Base-by-base conservation (phyloP, 129 eudicot genomes). In the Saussurea involucrata region DNA sequence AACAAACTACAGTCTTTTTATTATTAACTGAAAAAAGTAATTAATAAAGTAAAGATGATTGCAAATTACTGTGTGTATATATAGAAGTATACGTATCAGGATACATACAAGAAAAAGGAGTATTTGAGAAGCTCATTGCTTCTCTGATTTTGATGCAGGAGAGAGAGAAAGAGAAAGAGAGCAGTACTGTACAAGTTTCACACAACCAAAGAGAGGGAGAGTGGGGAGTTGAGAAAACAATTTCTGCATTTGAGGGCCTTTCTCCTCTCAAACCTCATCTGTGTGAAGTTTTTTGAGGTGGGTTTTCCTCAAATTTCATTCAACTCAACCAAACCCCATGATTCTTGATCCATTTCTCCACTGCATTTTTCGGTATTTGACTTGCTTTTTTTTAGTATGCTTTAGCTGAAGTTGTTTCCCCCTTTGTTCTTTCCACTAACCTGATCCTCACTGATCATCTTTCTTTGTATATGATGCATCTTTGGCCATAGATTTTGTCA, bases 91-190 rank as follows among this genome's bases (percentile, higher is more conserved):
- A 63, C 3, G 24, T 13, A 67, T n/a, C n/a, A n/a, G n/a, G n/a
- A n/a, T 57, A 3, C 20, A 2, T 8, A 72, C 32, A 61, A 10
- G 66, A 24, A 74, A 67, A 79, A 66, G 25, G 85, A 81, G 97
- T 88, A 82, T 81, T 75, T 78, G 90, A 81, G 88, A 88, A 88
- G 92, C 87, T 85, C 83, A 76, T 74, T 88, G 79, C 73, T 86
- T 75, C 92, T 88, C 97, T 91, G 92, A 91, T 91, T 88, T 85
- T 87, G 90, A 88, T 89, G 97, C 87, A 73, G 12, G 78, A 57
- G 71, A 80, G 71, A 70, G 76, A 76, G 74, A 37, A 22, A 67
- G n/a, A n/a, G 49, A 64, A 55, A 73, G 79, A 72, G 84, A 83
- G 78, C 33, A 49, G 88, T 84, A 83, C 86, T 80, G 76, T 58